Conservation (phyloP, 257 asterid species). For the Solanum bulbocastanum region DNA sequence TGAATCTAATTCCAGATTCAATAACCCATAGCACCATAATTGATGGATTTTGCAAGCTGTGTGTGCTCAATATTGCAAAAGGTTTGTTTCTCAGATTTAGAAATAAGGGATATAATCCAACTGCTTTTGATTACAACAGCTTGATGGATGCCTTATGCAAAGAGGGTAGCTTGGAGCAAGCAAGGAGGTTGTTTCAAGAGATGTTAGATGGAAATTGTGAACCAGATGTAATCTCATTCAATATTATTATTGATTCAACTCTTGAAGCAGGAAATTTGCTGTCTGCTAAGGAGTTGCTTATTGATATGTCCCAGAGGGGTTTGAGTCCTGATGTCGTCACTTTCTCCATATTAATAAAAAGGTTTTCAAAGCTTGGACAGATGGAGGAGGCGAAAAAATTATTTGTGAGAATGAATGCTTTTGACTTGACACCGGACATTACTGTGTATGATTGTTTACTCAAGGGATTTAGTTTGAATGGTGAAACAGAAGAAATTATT, state of each 20-base stretch:
- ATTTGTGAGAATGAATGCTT: conserved; percentile 44
- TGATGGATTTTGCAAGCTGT: conserved; percentile 50
- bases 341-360: conserved; percentile 41
- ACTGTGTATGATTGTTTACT: conserved; percentile 55
- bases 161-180: conserved; percentile 68
- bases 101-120: conserved; percentile 30
- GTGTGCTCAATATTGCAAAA: conserved; percentile 47
- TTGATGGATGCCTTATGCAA: conserved; percentile 53
- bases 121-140: conserved; percentile 36
- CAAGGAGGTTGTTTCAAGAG: conserved; percentile 34
- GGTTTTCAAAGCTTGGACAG: conserved; percentile 51
- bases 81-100: conserved; percentile 50
- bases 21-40: conserved; percentile 28
- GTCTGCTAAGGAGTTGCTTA: conserved; percentile 35
- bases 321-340: conserved; percentile 41
- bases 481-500: conserved; percentile 37
- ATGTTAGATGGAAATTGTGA: conserved; percentile 32
- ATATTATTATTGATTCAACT: conserved; percentile 40
- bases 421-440: conserved; percentile 30
- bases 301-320: conserved; percentile 41
- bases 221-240: conserved; percentile 50
- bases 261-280: conserved; percentile 44
- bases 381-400: conserved; percentile 48
- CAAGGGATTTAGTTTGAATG: conserved; percentile 38
- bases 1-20: conserved; percentile 43